These are phyloP conservation scores for Cladosporium sp. DNA, from an alignment of 2,329 filamentous ascomycete species.

Conservation along the genomic window DNA sequence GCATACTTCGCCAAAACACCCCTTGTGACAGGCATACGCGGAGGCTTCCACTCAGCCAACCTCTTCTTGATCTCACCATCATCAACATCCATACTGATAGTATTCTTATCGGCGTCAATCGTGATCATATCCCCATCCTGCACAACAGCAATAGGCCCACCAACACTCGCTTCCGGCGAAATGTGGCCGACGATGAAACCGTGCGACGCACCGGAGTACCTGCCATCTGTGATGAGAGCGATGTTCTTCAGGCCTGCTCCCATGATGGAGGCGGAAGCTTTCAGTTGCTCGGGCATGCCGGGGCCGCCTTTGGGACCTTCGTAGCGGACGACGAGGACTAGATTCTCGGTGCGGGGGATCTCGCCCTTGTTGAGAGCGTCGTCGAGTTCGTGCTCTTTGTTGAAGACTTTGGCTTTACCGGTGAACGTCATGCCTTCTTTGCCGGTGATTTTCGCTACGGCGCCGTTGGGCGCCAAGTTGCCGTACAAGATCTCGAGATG, in stretches of 20 bases:
- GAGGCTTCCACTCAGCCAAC: conserved; percentile 67
- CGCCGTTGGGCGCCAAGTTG: conserved; percentile 83
- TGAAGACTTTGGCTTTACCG: conserved; percentile 78
- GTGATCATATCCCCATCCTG: conserved; percentile 77
- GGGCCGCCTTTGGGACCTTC: conserved; percentile 92
- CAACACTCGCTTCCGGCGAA: conserved; percentile 83
- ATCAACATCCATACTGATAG: conserved; percentile 68
- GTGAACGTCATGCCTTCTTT: conserved; percentile 85
- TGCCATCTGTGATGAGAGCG: conserved; percentile 86
- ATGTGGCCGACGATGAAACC: conserved; percentile 95
- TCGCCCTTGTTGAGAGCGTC: conserved; percentile 69
- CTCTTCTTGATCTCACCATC: conserved; percentile 70
- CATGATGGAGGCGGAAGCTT: conserved; percentile 86
- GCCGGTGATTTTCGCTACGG: conserved; percentile 94
- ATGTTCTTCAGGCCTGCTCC: conserved; percentile 85
- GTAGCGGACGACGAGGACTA: conserved; percentile 88
- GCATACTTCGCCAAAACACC: conserved; percentile 91
- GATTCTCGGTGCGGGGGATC: conserved; percentile 73
- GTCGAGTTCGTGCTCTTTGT: conserved; percentile 81
- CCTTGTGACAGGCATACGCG: conserved; percentile 71
- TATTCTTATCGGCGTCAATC: conserved; percentile 79
- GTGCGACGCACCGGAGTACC: conserved; percentile 85
- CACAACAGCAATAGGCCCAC: conserved; percentile 84
- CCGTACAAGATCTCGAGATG: conserved; percentile 87
- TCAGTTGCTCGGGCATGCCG: conserved; percentile 94